Evolutionary conservation across 345 rosid genomes (phyloP), one percentile per base, ranked within the genome.

Genomic region (Sisymbrium irio): DNA sequence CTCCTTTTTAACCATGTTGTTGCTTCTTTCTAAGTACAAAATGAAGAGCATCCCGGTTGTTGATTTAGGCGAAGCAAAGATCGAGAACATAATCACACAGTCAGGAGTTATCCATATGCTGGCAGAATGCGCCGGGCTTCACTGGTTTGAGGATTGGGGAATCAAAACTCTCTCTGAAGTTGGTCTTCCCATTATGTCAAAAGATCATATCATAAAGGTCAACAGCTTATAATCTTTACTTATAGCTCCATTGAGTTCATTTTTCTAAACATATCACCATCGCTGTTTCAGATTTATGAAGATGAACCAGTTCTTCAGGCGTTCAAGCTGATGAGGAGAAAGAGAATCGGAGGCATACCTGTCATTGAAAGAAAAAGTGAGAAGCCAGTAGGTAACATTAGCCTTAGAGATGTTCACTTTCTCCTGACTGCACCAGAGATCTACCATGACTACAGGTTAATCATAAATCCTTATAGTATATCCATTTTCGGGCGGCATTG

Each of bases 241-340:
- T 30, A 46, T 6, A 33, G 45, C 69, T 41, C 50, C 41, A 10
- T 15, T 57, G 64, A 65, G 61, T 33, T 27, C 1, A 22, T 5
- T 2, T 9, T 8, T 3, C 50, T 67, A 30, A 47, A 67, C 41
- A 51, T 28, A 42, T 33, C 15, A 75, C 28, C 49, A 17, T 72
- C 35, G 50, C 12, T 50, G 4, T 60, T 60, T 66, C 59, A 95
- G 99, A 91, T 92, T 69, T 75, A 88, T 1, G 98, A 89, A 64
- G 85, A 92, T 39, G 98, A 95, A 68, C 97, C 99, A n/a, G 99
- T 95, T 81, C 95, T 95, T 63, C 97, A 92, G 77, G 99, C 92
- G 11, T 95, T 95, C 71, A 92, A 92, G 84, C 71, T 92, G 68
- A 90, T 92, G 99, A 83, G 98, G 81, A 88, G 86, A 83, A 83